Base-by-base conservation (phyloP, 2,329 filamentous ascomycete genomes). In the Fusarium sp. region DNA sequence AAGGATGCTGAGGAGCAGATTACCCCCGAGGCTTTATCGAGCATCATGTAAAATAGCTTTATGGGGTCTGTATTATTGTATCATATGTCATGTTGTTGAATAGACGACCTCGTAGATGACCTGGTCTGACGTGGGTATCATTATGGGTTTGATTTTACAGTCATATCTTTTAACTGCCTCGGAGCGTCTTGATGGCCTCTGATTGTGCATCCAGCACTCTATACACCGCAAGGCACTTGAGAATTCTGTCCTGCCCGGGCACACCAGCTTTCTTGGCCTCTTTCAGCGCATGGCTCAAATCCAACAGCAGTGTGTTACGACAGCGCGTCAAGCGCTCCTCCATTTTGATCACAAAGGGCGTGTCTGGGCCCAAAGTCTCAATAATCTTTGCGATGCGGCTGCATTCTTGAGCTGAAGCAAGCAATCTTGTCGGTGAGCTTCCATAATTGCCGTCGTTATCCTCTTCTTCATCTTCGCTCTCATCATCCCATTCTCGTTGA, bases 1-100 rank as follows among this genome's bases (percentile, higher is more conserved):
- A 86, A 79, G 69, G 81, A 88, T 49, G 80, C 83, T 5, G 82
- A 85, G 57, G 86, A 86, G 58, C 79, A 77, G 45, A 74, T 89
- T 43, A 79, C 80, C 39, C 78, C 82, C 23, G 80, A 78, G 41
- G 77, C 84, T 59, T 70, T 89, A 67, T 77, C 80, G 48, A 79
- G 79, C 19, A 78, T 80, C 57, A 86, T 85, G 80, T 85, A 82
- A 78, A 65, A 51, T 47, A 50, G 33, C 39, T 35, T 25, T n/a
- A 32, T 21, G 49, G 50, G 44, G 47, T 53, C 55, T 74, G 67
- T 71, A 73, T 66, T 61, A 73, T 66, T 78, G 77, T 78, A 77
- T 67, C 67, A 76, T 77, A 77, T 75, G 66, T 72, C 65, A 72
- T 57, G 65, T 67, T 69, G 62, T 57, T 42, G 56, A 70, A 58